Conservation (phyloP, 129 eudicot species). For the Artemisia tridentata region DNA sequence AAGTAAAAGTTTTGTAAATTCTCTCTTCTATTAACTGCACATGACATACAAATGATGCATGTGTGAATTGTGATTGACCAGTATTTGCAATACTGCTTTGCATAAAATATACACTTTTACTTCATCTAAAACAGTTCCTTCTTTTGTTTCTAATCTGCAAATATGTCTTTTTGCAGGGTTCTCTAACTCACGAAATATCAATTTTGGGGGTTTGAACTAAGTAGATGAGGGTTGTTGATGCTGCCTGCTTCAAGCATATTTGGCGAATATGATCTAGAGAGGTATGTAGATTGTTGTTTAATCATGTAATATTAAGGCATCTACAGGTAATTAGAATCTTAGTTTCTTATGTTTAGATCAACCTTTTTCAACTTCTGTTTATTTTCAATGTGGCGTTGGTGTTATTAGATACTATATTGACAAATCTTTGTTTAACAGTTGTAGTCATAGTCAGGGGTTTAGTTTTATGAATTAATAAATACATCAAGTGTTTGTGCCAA, state of each 20-base stretch:
- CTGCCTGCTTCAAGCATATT: neutral
- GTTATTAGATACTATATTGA: neutral
- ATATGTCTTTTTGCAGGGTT: conserved; percentile 15
- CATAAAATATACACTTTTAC: too few relatives aligned
- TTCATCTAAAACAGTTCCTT: neutral
- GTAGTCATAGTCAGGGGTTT: too few relatives aligned
- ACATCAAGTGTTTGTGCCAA: too few relatives aligned
- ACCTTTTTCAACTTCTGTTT: neutral
- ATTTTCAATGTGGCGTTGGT: neutral
- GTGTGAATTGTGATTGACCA: too few relatives aligned
- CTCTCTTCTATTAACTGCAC: too few relatives aligned
- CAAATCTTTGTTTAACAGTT: too few relatives aligned
- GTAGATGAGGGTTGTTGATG: conserved; percentile 6
- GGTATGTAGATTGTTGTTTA: conserved; percentile 12
- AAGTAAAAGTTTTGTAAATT: too few relatives aligned
- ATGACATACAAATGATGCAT: too few relatives aligned
- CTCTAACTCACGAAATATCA: neutral
- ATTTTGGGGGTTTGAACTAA: neutral
- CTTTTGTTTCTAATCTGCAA: neutral
- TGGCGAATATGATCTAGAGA: neutral
- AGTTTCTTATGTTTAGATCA: neutral
- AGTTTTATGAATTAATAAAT: too few relatives aligned
- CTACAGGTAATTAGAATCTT: conserved; percentile 3
- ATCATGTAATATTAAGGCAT: conserved; percentile 22
- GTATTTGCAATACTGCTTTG: too few relatives aligned